A percentile compares a stretch with the other conserved stretches of the same genome.
Conservation (phyloP, 345 rosid species). For the Melaleuca alternifolia region DNA sequence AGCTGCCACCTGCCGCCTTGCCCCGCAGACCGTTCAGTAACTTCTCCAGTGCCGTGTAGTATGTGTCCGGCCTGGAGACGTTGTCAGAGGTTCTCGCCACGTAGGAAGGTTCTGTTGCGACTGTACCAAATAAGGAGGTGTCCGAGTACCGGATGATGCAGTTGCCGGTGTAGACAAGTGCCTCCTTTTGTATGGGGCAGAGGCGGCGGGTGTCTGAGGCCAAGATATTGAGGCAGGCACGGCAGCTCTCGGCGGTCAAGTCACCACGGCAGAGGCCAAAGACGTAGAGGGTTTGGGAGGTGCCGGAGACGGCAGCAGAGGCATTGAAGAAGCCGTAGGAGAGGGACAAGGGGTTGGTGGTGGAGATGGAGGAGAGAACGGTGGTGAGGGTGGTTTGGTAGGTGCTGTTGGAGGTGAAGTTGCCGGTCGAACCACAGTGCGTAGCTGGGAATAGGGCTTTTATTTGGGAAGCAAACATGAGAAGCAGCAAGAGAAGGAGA, state of each 20-base stretch:
- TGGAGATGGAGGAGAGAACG: background rate
- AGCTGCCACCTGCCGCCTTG: background rate
- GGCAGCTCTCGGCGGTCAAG: accelerated
- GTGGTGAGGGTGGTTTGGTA: background rate
- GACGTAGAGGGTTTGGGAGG: background rate
- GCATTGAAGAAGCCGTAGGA: background rate
- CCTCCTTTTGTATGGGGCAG: background rate
- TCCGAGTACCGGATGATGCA: background rate
- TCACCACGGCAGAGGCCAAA: background rate
- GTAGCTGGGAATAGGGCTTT: background rate
- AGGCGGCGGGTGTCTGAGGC: accelerated
- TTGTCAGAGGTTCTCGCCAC: accelerated
- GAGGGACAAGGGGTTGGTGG: background rate
- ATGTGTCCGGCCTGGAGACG: background rate
- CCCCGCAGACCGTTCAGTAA: background rate
- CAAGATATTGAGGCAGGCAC: accelerated
- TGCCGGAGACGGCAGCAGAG: background rate
- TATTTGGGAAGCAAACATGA: background rate
- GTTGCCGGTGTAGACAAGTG: accelerated
- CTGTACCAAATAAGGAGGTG: background rate
- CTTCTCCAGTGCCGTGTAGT: background rate
- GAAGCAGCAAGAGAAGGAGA: background rate
- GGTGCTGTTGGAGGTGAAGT: background rate
- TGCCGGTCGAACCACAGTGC: background rate
- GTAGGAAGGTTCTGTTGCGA: accelerated